Conservation (phyloP, 2,329 filamentous ascomycete species). For the Coniella lustricola region DNA sequence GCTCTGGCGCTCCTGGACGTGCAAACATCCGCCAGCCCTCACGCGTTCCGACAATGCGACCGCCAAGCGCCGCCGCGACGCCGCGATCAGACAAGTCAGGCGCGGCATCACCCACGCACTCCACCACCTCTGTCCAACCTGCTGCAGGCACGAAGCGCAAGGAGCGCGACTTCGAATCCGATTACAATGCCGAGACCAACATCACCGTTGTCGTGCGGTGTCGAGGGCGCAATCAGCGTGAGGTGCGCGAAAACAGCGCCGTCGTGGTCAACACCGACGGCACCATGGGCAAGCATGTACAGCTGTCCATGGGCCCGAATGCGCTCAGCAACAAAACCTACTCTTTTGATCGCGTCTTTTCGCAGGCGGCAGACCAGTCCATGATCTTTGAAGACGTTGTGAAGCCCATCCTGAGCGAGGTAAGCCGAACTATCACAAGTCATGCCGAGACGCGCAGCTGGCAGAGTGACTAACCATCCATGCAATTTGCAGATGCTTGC, state of each 20-base stretch:
- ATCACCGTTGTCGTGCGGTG: slow-evolving; percentile 97
- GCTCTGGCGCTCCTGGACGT: slow-evolving; percentile 20
- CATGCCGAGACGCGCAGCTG: not conserved
- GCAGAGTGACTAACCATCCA: slow-evolving; percentile 8
- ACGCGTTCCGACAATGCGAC: slow-evolving; percentile 18
- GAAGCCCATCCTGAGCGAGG: slow-evolving; percentile 85
- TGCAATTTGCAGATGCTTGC: slow-evolving; percentile 63
- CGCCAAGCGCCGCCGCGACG: slow-evolving; percentile 17
- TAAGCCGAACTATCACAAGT: slow-evolving; percentile 28
- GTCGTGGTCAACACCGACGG: slow-evolving; percentile 85
- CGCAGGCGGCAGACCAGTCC: slow-evolving; percentile 83
- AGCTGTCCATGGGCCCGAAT: slow-evolving; percentile 86
- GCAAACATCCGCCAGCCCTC: slow-evolving; percentile 23
- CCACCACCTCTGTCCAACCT: slow-evolving; percentile 53
- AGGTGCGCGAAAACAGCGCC: slow-evolving; percentile 89
- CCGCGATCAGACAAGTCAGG: slow-evolving; percentile 34
- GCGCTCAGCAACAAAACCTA: slow-evolving; percentile 94
- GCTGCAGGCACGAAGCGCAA: slow-evolving; percentile 70
- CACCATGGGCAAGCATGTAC: slow-evolving; percentile 76
- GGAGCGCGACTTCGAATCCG: slow-evolving; percentile 70
- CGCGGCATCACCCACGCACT: slow-evolving; percentile 64
- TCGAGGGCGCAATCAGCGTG: slow-evolving; percentile 83
- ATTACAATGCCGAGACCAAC: slow-evolving; percentile 74
- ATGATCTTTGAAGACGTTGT: slow-evolving; percentile 97
- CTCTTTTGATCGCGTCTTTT: slow-evolving; percentile 95